Conservation (phyloP, 1,139 yeast genomes). For the Diutina sp. region DNA sequence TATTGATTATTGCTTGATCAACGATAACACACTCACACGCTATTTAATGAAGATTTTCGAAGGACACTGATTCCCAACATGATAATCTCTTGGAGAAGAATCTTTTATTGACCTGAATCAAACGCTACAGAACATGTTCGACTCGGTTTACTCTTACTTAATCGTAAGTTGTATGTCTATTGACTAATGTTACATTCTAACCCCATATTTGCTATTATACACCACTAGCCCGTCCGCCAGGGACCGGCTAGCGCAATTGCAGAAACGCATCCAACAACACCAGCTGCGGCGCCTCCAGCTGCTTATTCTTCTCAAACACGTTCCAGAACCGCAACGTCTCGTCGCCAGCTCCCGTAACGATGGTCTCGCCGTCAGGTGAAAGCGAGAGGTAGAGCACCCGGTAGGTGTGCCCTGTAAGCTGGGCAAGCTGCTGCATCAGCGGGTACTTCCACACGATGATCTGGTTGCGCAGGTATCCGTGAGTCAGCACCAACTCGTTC, state of each 20-base stretch:
- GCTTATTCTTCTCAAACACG: constrained; percentile 65
- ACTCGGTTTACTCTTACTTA: too few relatives aligned
- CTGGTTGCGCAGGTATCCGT: constrained; percentile 87
- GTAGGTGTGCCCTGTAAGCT: constrained; percentile 87
- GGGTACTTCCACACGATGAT: constrained; percentile 93
- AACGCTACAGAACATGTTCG: too few relatives aligned
- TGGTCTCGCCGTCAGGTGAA: constrained; percentile 95
- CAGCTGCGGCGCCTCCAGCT: constrained; percentile 44
- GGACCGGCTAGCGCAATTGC: constrained; percentile 40
- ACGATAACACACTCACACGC: too few relatives aligned
- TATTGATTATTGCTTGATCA: too few relatives aligned
- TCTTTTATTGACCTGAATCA: too few relatives aligned
- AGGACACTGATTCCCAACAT: too few relatives aligned
- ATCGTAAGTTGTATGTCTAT: background rate
- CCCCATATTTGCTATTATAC: background rate
- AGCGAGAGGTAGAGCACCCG: constrained; percentile 81
- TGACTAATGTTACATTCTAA: background rate
- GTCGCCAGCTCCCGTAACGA: constrained; percentile 99
- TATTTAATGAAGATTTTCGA: too few relatives aligned
- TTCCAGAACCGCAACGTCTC: constrained; percentile 94
- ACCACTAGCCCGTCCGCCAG: background rate
- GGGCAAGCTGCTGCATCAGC: constrained; percentile 84
- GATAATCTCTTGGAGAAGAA: too few relatives aligned
- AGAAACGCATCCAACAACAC: constrained; percentile 68
- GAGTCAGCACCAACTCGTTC: constrained; percentile 87